Evolutionary conservation across 106 monocot species (phyloP), one percentile per base, ranked within the genome.

Genomic region (Dactylorhiza incarnata): DNA sequence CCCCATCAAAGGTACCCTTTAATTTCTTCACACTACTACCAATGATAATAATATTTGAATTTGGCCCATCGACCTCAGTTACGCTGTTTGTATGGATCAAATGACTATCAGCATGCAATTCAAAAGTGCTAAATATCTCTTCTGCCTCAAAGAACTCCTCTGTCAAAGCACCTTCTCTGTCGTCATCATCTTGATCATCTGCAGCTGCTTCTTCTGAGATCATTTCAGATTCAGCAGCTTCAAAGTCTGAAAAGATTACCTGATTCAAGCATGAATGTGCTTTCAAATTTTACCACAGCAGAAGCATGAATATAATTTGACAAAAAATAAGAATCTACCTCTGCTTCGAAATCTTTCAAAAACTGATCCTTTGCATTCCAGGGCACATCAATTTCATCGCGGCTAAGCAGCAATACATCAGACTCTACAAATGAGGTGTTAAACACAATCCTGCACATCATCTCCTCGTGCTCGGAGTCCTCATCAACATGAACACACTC

Each of bases 391-490:
- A 99, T 80, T 26, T 99, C 94, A 68, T 94, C 94, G 75, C 79
- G 89, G 55, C 70, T 92, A 55, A 99, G 48, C 43, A 72, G 46
- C 62, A 99, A 72, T 66, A 49, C 53, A 74, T 99, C 85, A 45
- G 87, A 86, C 73, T 88, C 86, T 25, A 99, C 68, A 82, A 99
- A 99, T 52, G 92, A 82, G 47, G 94, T 99, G 78, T 99, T 94
- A 76, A 99, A 99, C 94, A 99, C 94, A 78, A 88, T 78, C 79
- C 91, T 87, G 75, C 94, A 90, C 82, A 94, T 90, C 78, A 86
- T 78, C 25, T 90, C 85, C 82, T 94, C 88, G 9, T 72, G 84
- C 50, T 85, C 82, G 29, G 90, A 66, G 76, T 82, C 71, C 70
- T 88, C 82, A 76, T 84, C 85, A 48, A 91, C 63, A 78, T 99